Conservation (phyloP, 306 rosid genomes). For the Calophaca sinica region DNA sequence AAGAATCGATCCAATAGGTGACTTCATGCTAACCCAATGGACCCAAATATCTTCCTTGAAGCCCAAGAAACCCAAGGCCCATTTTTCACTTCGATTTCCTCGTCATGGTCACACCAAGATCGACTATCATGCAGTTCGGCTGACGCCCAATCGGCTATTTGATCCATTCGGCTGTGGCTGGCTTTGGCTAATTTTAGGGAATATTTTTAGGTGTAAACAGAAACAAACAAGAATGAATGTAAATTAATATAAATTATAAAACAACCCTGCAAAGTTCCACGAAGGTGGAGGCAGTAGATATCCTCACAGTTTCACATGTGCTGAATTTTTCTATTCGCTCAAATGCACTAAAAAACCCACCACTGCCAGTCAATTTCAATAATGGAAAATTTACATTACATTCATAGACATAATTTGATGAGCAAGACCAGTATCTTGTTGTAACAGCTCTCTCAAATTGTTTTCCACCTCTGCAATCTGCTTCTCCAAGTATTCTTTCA, state of each 20-base stretch:
- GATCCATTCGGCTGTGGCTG: no score
- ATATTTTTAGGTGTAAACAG: no score
- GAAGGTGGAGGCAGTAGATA: not conserved
- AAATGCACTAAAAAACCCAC: conserved; percentile 33
- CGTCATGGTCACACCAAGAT: no score
- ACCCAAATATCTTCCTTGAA: no score
- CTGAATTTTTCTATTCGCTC: conserved; percentile 32
- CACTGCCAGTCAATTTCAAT: conserved; percentile 35
- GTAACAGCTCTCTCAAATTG: conserved; percentile 90
- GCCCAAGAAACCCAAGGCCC: no score
- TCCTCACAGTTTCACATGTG: conserved; percentile 15
- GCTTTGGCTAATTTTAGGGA: no score
- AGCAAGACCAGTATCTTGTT: conserved; percentile 90
- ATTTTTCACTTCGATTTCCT: no score
- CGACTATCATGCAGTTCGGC: no score
- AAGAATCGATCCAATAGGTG: no score
- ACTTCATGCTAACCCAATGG: no score
- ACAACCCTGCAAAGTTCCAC: conserved; percentile 28
- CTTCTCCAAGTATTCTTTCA: conserved; percentile 92
- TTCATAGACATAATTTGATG: conserved; percentile 88
- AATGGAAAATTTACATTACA: conserved; percentile 54
- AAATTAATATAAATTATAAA: not conserved
- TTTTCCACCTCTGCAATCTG: conserved; percentile 83
- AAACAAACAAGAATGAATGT: no score
- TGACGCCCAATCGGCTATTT: no score